Evolutionary conservation across 495 filamentous ascomycete species (phyloP), one percentile per base, ranked within the genome.

Genomic region (Terfezia claveryi): DNA sequence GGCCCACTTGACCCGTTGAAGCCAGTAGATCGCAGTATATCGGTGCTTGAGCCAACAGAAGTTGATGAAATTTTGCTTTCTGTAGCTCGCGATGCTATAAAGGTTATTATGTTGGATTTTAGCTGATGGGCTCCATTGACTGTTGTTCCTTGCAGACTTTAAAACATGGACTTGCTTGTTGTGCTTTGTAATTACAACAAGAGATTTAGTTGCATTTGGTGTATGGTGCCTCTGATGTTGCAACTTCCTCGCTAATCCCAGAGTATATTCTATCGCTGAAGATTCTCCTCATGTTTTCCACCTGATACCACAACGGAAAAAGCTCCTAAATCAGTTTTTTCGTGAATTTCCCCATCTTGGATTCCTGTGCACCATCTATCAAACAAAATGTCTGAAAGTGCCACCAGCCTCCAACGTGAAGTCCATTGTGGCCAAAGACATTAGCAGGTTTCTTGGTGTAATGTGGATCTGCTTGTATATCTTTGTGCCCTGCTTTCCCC

Each of bases 61-160:
- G 77, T 36, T 68, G 66, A 27, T 70, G 64, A 50, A 69, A 73
- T 20, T 46, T 46, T 9, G 12, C 14, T 5, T 1, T 20, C 0
- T 23, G 4, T 52, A 50, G 54, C 60, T 54, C 4, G 55, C 55
- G 10, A 79, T 73, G 3, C 55, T 60, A 54, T 78, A 78, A 4
- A 77, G 59, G 0, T 74, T 75, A 54, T 78, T 74, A 50, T 78
- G 78, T 0, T 73, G 60, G 3, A 76, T 62, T 0, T 74, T 75
- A 1, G 66, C 67, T 0, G 14, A 32, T 0, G 74, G 75, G 0
- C 65, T 59, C 54, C 58, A 68, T 0, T 2, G 0, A 0, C 10
- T 37, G 10, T 61, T 58, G 3, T 53, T 55, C 10, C 50, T 60
- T 0, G 57, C 23, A 0, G 65, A 57, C 2, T 76, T 71, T 5